A percentile compares a stretch with the other conserved stretches of the same genome.
Conservation (phyloP, 176 grass and related monocot genomes). For the Hyparrhenia diplandra region DNA sequence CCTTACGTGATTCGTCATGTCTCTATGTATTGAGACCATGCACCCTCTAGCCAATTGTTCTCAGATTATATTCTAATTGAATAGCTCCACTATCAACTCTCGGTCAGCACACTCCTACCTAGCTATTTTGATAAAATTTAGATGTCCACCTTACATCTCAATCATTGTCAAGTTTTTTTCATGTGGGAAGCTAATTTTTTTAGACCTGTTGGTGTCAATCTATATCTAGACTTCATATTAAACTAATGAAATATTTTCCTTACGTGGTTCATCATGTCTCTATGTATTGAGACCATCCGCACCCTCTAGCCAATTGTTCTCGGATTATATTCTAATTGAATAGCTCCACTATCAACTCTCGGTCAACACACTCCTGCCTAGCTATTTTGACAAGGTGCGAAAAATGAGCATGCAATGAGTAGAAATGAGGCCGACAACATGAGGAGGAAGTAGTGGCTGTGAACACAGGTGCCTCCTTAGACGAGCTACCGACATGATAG, state of each 20-base stretch:
- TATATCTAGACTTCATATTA: neutral
- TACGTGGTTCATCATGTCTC: neutral
- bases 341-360: fast-evolving
- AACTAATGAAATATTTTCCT: no score
- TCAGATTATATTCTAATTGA: neutral
- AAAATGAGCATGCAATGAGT: neutral
- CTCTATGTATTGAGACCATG: neutral
- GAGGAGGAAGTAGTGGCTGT: neutral
- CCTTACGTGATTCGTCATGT: neutral
- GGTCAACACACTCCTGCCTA: neutral
- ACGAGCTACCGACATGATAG: fast-evolving
- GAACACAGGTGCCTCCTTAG: neutral
- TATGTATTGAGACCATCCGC: neutral
- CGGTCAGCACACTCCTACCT: neutral
- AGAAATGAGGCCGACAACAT: neutral
- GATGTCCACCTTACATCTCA: no score
- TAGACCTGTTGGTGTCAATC: no score
- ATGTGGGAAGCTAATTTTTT: neutral
- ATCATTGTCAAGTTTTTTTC: no score
- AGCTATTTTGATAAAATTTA: neutral
- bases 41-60: neutral
- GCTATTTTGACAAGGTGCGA: neutral
- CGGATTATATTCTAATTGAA: neutral
- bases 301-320: neutral
- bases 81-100: neutral